Base-by-base conservation (phyloP, 2,329 filamentous ascomycete genomes). In the Mariannaea elegans region DNA sequence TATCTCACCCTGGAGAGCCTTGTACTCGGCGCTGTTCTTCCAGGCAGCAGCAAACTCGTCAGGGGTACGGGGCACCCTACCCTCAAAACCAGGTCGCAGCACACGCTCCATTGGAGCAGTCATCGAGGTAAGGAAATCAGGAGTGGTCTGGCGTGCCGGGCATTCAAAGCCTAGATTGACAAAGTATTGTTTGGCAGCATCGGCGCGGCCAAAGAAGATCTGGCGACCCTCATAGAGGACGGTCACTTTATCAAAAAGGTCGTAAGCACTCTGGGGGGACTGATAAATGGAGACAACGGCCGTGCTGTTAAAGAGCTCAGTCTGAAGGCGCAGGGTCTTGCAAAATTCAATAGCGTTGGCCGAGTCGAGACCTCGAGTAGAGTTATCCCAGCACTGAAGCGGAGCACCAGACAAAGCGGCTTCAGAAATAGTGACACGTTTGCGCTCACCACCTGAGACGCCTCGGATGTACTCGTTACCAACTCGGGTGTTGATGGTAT, bases 311-410 rank as follows among this genome's bases (percentile, higher is more conserved):
- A 87, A 89, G 29, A 92, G 82, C 69, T 92, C 88, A 1, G 88
- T 87, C 72, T 88, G 84, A 49, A 89, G 80, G 34, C 88, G 85
- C 8, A 93, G 79, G 1, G 88, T 92, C 77, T 86, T 89, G 76
- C 85, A 88, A 73, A 92, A 92, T 74, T 92, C 89, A 60, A 92
- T 83, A 51, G 90, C 90, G 74, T 92, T 92, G 76, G 89, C 90
- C 29, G 85, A 89, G 76, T 93, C 90, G 29, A 92, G 80, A 76
- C 90, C 90, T 77, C 90, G 83, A 23, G 90, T 92, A 38, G 85
- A 88, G 79, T 92, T 92, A 71, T 92, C 85, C 85, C 85, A 88
- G 78, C 85, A 87, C 71, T 88, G 85, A n/a, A 88, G 76, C 9
- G 85, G 84, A 2, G 85, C 83, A 31, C 81, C 81, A 13, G 84